Base-by-base conservation (phyloP, 345 rosid species). In the Gossypium thurberi region DNA sequence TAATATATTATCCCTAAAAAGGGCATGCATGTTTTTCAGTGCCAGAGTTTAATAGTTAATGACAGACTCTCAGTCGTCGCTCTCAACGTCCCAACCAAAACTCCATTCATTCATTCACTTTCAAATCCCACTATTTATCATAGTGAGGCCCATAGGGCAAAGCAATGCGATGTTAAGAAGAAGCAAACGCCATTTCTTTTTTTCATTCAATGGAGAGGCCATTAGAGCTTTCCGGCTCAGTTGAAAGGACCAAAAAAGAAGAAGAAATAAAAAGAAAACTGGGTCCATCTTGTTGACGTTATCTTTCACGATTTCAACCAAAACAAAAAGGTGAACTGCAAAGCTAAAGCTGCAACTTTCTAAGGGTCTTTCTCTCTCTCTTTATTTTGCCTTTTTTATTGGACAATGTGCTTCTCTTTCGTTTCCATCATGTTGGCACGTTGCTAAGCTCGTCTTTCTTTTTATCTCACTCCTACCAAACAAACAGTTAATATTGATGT, bases 11-110 rank as follows among this genome's bases (percentile, higher is more conserved):
- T 4, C 7, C 40, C 40, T 33, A 6, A 5, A 33, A 33, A 33
- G 1, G 40, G 7, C 1, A 33, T 26, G 28, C 92, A 88, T 90
- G 86, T 78, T 85, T 90, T 90, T 90, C 92, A 87, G 94, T 90
- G 94, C 94, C 86, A 76, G 53, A 68, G 76, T 77, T 81, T 73
- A 74, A 61, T 33, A 4, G 6, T 33, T 76, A 74, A 75, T 70
- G 82, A 63, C 75, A 63, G 77, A 33, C 78, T 72, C 79, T 73
- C 79, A 77, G 53, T 75, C 72, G 83, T 81, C 88, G 69, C 81
- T 82, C 81, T 81, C 86, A 77, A 71, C 61, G 44, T 64, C 76
- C 76, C 25, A 63, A 84, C 82, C 84, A 80, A 82, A 33, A 82
- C 74, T 71, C 80, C 76, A 65, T 77, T 77, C 77, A 73, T 55